A percentile compares a stretch with the other conserved stretches of the same genome.
Conservation (phyloP, 2,329 filamentous ascomycete genomes). For the Sordariomycetes sp. region DNA sequence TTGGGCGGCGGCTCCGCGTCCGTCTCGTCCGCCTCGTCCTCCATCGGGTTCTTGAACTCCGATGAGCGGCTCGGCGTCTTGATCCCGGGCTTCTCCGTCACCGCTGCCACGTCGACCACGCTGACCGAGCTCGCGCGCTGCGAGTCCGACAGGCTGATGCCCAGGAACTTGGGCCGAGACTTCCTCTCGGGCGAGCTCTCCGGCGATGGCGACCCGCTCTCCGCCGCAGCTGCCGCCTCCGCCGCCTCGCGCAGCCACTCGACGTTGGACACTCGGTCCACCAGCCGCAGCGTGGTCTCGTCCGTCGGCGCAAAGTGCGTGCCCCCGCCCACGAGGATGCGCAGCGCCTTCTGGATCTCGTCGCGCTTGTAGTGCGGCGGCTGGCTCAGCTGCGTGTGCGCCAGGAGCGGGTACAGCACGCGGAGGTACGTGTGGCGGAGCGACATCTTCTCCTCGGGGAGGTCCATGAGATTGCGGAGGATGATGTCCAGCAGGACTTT, state of each 20-base stretch:
- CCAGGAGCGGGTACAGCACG: slow-evolving; percentile 80
- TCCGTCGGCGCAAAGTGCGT: slow-evolving; percentile 73
- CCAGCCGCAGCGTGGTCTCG: slow-evolving; percentile 67
- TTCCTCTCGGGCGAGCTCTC: slow-evolving; percentile 17
- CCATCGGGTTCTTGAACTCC: neutral
- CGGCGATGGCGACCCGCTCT: slow-evolving; percentile 9
- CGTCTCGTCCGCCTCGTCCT: neutral
- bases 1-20: slow-evolving; percentile 21
- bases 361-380: slow-evolving; percentile 86
- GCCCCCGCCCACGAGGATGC: slow-evolving; percentile 57
- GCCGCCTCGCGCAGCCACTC: slow-evolving; percentile 48
- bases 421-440: slow-evolving; percentile 90
- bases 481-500: slow-evolving; percentile 92
- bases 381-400: slow-evolving; percentile 80
- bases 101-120: slow-evolving; percentile 66
- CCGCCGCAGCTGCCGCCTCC: too few species aligned
- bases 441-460: slow-evolving; percentile 69
- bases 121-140: slow-evolving; percentile 65
- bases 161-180: slow-evolving; percentile 50
- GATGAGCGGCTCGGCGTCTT: slow-evolving; percentile 62
- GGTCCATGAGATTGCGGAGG: slow-evolving; percentile 89
- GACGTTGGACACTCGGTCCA: slow-evolving; percentile 64
- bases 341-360: slow-evolving; percentile 68
- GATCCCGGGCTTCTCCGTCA: slow-evolving; percentile 73
- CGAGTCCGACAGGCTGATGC: slow-evolving; percentile 57